Evolutionary conservation across 78 protist genomes (phyloP), one percentile per base, ranked within the genome.

Genomic region (Dictyostelium capitatum): DNA sequence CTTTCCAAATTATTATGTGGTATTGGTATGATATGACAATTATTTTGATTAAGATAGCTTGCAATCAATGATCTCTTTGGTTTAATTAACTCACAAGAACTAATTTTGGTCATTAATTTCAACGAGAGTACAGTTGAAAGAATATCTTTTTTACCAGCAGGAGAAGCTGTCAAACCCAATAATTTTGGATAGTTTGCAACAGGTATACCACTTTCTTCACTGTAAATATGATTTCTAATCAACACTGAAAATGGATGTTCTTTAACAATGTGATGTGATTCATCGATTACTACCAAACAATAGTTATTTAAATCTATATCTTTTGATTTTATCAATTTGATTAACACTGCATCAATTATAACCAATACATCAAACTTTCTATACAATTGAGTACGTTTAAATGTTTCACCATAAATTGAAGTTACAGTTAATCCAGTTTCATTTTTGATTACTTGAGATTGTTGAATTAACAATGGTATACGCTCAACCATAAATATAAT

Each of bases 251-350:
- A 82, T 65, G 90, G 67, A 41, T 82, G 90, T 28, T 50, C 67
- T 37, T 82, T 82, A 23, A 82, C 90, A 0, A 82, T 82, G n/a
- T 82, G 90, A 14, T 82, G 90, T 20, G 90, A 80, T 37, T 82
- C 90, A 82, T 82, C 90, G 23, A 70, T 30, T 10, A 82, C 80
- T 0, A 82, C 53, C 3, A 82, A 28, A 37, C 65, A 67, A 37
- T 37, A 82, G 11, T 54, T 25, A 1, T 48, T 37, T 1, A 82
- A 8, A 62, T 81, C 43, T 20, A 82, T 20, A 4, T 46, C 30
- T 1, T 41, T 37, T 6, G 4, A 14, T 12, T 11, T 4, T 6
- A 82, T 3, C 19, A 70, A 41, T 19, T 70, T 82, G 37, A 53
- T 65, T 12, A 82, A 70, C 67, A 82, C 0, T 6, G 43, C 53